These are phyloP conservation scores for Chrysosporium keratinophilum DNA, from an alignment of 2,329 filamentous ascomycete genomes.

Conservation along the genomic window DNA sequence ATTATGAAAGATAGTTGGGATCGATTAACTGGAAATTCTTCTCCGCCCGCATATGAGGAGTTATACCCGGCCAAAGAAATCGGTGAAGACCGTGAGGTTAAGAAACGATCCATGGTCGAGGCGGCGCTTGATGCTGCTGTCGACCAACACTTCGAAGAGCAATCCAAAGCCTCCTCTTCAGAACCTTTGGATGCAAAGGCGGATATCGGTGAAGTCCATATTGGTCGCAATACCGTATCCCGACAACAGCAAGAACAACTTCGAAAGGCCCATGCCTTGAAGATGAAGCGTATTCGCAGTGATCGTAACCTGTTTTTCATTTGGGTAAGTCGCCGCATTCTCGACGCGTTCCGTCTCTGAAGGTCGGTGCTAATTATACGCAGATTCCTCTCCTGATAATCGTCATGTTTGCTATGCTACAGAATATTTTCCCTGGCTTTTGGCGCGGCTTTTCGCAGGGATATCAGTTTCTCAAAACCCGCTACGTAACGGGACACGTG, in stretches of 20 bases:
- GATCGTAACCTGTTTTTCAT: conserved; percentile 46
- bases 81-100: conserved; percentile 33
- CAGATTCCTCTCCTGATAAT: conserved; percentile 41
- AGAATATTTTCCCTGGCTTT: conserved; percentile 35
- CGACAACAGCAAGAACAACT: conserved; percentile 40
- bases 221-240: conserved; percentile 35
- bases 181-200: conserved; percentile 21
- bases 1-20: conserved; percentile 48
- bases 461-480: conserved; percentile 30
- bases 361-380: conserved; percentile 16
- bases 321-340: conserved; percentile 37
- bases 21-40: conserved; percentile 45
- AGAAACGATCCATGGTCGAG: conserved; percentile 35
- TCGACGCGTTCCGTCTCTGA: background rate
- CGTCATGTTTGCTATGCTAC: conserved; percentile 37
- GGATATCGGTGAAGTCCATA: conserved; percentile 33
- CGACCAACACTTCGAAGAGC: conserved; percentile 37
- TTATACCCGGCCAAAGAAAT: conserved; percentile 50
- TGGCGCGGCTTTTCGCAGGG: conserved; percentile 32
- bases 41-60: conserved; percentile 68
- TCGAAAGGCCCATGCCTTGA: conserved; percentile 37
- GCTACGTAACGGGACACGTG: conserved; percentile 4
- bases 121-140: conserved; percentile 37
- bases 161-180: conserved; percentile 1
- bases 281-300: conserved; percentile 40